Evolutionary conservation across 306 rosid genomes (phyloP).

Genomic region (Dryas drummondii): DNA sequence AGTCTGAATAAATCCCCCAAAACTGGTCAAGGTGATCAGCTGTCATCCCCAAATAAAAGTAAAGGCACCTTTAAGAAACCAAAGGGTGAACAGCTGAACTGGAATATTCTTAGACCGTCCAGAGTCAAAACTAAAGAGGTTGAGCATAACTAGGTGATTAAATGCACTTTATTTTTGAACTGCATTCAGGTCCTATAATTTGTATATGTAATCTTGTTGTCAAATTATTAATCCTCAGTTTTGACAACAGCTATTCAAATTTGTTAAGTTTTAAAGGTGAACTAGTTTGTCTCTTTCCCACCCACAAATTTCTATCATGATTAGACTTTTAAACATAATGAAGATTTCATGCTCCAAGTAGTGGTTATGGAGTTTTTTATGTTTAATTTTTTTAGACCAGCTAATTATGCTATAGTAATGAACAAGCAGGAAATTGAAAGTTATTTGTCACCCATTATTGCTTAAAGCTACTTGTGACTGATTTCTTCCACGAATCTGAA

Average conservation of each 20-base stretch:
- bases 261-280: neutral
- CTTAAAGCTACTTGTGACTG: neutral
- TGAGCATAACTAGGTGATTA: slow-evolving; percentile 36
- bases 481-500: neutral
- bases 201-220: slow-evolving; percentile 25
- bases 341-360: neutral
- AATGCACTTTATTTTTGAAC: slow-evolving; percentile 11
- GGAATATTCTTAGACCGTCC: slow-evolving; percentile 71
- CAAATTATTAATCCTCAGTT: slow-evolving; percentile 2
- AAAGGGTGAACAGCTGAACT: slow-evolving; percentile 58
- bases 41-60: slow-evolving; percentile 32
- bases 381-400: neutral
- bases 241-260: neutral
- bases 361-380: neutral
- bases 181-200: slow-evolving; percentile 13
- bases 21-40: slow-evolving; percentile 36
- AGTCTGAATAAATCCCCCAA: slow-evolving; percentile 54
- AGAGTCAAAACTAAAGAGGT: slow-evolving; percentile 40
- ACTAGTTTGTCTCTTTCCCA: neutral
- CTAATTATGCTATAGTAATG: neutral
- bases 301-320: neutral
- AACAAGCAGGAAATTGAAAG: neutral
- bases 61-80: slow-evolving; percentile 68
- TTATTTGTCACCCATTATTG: neutral
- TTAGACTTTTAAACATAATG: neutral